Evolutionary conservation across 2,329 filamentous ascomycete species (phyloP).

Genomic region (Colletotrichum noveboracense): DNA sequence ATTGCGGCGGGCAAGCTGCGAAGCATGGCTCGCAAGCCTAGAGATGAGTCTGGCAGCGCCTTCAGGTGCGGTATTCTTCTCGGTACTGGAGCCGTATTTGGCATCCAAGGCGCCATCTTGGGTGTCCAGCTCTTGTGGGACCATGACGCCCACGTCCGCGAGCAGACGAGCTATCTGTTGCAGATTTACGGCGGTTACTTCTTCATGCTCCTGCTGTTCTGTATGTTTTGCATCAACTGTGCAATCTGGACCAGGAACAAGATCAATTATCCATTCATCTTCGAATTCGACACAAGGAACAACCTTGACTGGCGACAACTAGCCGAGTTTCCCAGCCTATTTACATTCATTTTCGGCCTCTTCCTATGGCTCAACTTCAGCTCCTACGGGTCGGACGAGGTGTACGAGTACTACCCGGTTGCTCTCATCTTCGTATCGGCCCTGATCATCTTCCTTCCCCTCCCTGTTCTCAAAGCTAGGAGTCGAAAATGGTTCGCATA

Average conservation of each 20-base stretch:
- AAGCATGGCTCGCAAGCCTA: conserved; percentile 65
- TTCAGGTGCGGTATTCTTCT: conserved; percentile 71
- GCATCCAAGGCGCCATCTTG: conserved; percentile 68
- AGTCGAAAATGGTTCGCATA: conserved; percentile 87
- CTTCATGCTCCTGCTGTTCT: conserved; percentile 78
- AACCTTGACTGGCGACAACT: conserved; percentile 90
- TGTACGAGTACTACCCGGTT: conserved; percentile 89
- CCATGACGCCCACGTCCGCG: conserved; percentile 49
- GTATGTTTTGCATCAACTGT: conserved; percentile 86
- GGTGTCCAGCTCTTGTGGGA: conserved; percentile 59
- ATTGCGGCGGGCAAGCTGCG: conserved; percentile 87
- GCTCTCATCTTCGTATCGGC: conserved; percentile 74
- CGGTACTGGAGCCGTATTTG: conserved; percentile 70
- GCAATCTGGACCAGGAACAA: conserved; percentile 82
- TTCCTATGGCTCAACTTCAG: conserved; percentile 91
- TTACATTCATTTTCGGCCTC: conserved; percentile 78
- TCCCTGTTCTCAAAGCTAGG: conserved; percentile 74
- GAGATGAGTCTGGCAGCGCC: conserved; percentile 60
- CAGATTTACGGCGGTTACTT: conserved; percentile 96
- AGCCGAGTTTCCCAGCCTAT: conserved; percentile 84
- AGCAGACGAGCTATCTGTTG: conserved; percentile 71
- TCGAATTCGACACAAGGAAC: conserved; percentile 90
- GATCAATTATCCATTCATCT: conserved; percentile 96
- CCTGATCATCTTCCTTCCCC: conserved; percentile 76
- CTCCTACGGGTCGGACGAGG: conserved; percentile 63